Evolutionary conservation across 441 rosid genomes (phyloP).

Genomic region (Jatropha multifida): DNA sequence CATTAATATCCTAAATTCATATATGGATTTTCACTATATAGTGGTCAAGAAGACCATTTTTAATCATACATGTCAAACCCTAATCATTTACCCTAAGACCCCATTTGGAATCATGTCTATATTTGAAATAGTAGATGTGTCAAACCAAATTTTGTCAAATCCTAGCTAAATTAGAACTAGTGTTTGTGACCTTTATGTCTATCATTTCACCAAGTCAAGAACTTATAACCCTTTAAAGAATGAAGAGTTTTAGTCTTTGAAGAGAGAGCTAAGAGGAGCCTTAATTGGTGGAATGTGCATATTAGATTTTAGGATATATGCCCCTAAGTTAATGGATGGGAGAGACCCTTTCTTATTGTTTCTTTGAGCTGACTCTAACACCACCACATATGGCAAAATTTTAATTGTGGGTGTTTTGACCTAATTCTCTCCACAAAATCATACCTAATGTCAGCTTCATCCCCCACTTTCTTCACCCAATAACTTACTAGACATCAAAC

Average conservation of each 20-base stretch:
- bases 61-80: background rate
- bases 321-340: slow-evolving; percentile 9
- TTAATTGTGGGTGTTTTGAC: slow-evolving; percentile 20
- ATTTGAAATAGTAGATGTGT: background rate
- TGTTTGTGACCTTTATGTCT: background rate
- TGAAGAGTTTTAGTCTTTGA: background rate
- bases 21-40: background rate
- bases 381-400: background rate
- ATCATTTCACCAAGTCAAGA: slow-evolving; percentile 6
- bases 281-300: slow-evolving; percentile 18
- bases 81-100: slow-evolving; percentile 9
- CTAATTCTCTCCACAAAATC: slow-evolving; percentile 6
- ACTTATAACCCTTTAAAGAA: background rate
- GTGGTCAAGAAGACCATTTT: background rate
- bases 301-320: background rate
- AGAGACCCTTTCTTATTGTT: background rate
- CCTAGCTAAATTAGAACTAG: background rate
- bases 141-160: slow-evolving; percentile 12
- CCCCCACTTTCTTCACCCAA: slow-evolving; percentile 4
- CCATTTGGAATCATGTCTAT: background rate
- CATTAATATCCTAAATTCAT: background rate
- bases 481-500: slow-evolving; percentile 4
- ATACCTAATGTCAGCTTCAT: slow-evolving; percentile 8
- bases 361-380: slow-evolving; percentile 15
- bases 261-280: background rate